These are phyloP conservation scores for Aspergillus quadrilineatus DNA, from an alignment of 2,329 filamentous ascomycete species.

Conservation along the genomic window DNA sequence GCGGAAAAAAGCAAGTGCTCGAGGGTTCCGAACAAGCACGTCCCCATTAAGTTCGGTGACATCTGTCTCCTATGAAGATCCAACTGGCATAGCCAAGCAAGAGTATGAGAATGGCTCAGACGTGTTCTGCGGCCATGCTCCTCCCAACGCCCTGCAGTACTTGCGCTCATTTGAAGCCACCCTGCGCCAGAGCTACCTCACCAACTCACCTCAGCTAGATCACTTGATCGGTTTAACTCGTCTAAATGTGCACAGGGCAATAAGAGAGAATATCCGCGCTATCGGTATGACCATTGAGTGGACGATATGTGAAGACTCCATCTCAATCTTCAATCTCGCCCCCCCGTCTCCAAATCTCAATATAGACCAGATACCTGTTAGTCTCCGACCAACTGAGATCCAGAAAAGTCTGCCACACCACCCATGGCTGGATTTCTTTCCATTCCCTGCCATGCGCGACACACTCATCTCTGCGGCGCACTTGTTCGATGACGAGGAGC, in stretches of 20 bases:
- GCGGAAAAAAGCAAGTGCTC: neutral
- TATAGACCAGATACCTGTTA: conserved; percentile 20
- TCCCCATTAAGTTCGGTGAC: neutral
- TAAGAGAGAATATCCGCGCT: conserved; percentile 29
- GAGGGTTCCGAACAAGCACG: neutral
- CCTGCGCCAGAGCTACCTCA: neutral
- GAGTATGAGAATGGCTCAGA: neutral
- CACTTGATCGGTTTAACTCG: conserved; percentile 35
- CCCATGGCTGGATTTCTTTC: conserved; percentile 37
- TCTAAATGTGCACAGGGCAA: conserved; percentile 38
- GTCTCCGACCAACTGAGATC: conserved; percentile 38
- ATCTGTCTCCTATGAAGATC: neutral
- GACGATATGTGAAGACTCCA: conserved; percentile 22
- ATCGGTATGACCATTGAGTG: conserved; percentile 26
- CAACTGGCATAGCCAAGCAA: neutral
- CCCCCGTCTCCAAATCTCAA: neutral
- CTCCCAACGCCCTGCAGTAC: conserved; percentile 2
- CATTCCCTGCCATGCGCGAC: conserved; percentile 40
- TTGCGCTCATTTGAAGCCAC: conserved; percentile 10
- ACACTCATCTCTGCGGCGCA: conserved; percentile 35
- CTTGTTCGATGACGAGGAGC: conserved; percentile 14
- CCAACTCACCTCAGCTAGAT: conserved; percentile 3
- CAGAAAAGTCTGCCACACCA: conserved; percentile 42
- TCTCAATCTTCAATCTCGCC: conserved; percentile 26
- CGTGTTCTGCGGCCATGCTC: conserved; percentile 3